A percentile compares a stretch with the other conserved stretches of the same genome.
phyloP scores from a whole-genome alignment of 495 filamentous ascomycete species.

The Penicillium pulvis region DNA sequence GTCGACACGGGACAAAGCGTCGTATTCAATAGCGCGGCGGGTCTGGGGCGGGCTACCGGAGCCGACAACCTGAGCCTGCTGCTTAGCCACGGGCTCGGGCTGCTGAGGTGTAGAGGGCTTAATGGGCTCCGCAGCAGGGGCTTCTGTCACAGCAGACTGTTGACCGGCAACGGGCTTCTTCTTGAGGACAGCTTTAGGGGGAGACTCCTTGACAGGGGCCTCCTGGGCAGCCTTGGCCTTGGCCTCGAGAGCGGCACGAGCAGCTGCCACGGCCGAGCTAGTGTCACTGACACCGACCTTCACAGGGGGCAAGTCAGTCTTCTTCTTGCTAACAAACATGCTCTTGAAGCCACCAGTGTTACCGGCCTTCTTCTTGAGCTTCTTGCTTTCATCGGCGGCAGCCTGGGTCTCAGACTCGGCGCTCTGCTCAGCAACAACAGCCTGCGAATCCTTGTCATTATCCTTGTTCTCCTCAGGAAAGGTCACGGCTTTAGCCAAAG shows the following conservation, averaged over 20 bases:
- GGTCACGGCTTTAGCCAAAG: neutral
- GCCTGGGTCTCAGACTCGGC: conserved; percentile 25
- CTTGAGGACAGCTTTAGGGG: conserved; percentile 28
- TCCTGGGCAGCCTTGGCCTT: conserved; percentile 45
- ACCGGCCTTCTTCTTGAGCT: conserved; percentile 51
- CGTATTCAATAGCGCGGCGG: conserved; percentile 51
- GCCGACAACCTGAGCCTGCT: conserved; percentile 14
- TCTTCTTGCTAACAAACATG: conserved; percentile 52
- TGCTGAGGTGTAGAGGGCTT: conserved; percentile 8
- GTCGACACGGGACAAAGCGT: conserved; percentile 61
- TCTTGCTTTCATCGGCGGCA: conserved; percentile 37
- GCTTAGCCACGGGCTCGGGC: conserved; percentile 24
- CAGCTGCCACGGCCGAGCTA: conserved; percentile 48
- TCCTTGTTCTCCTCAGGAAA: conserved; percentile 21
- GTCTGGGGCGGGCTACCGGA: conserved; percentile 46
- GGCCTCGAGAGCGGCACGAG: conserved; percentile 52
- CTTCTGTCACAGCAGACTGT: conserved; percentile 16
- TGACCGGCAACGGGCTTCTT: conserved; percentile 40
- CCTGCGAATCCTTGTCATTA: conserved; percentile 22
- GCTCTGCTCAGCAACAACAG: conserved; percentile 26
- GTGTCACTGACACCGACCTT: conserved; percentile 37
- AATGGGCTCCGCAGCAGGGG: conserved; percentile 8
- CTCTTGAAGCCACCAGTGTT: conserved; percentile 49
- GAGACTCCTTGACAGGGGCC: conserved; percentile 16
- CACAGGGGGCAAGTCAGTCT: conserved; percentile 34